Evolutionary conservation across 2,329 filamentous ascomycete species (phyloP), one percentile per base, ranked within the genome.

Genomic region (Chaetomiaceae sp.): DNA sequence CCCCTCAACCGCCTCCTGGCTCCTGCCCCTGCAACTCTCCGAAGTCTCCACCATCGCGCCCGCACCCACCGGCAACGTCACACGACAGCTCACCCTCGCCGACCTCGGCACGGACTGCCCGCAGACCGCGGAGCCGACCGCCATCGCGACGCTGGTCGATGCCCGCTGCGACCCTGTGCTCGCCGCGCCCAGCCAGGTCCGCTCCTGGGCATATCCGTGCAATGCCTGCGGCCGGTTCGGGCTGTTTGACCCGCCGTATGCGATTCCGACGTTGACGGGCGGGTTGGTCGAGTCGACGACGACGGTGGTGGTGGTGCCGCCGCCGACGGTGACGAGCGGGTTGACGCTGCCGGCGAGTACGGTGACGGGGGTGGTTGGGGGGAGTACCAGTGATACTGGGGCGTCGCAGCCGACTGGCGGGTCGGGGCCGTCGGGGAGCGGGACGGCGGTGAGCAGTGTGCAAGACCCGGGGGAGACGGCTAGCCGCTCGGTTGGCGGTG

Each of bases 241-340:
- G 2, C 56, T 69, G 4, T 68, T 67, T 49, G 67, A 68, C 44
- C 65, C 65, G 5, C 65, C 65, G 8, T 67, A 66, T 53, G 65
- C 66, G 15, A 58, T 68, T 12, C 64, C 65, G 3, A 57, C 65
- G 10, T 38, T 64, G 5, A 57, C 54, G 12, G 62, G 61, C 3
- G 52, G 56, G 3, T 56, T 62, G 14, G 41, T 60, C 3, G 50
- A 42, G 34, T 49, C 57, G 4, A 57, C 52, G 6, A 18, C 27
- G 4, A 29, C 27, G 10, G 3, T 9, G 27, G 27, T 14, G 4
- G 14, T n/a, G n/a, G n/a, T n/a, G n/a, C n/a, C 27, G 4, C 10
- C 27, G 27, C 14, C 10, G 27, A 9, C 14, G 27, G 27, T 4
- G 27, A 14, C 4, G 27, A 9, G 10, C 14, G 14, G 27, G 10